Base-by-base conservation (phyloP, 768 basidiomycete species). In the Scleroderma bovista region DNA sequence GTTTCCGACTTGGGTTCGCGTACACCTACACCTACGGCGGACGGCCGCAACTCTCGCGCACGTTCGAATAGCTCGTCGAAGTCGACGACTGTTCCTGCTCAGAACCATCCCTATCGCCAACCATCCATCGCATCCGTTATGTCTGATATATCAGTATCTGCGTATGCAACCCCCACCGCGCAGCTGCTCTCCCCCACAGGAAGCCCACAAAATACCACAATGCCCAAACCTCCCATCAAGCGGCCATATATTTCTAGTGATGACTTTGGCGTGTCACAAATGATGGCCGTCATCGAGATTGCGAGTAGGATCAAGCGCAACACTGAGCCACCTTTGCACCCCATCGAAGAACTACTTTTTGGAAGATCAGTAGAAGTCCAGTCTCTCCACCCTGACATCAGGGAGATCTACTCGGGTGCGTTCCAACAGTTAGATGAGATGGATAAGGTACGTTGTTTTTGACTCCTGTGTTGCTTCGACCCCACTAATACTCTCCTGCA, bases 251-350 rank as follows among this genome's bases (percentile, higher is more conserved):
- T 86, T 43, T 79, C 79, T n/a, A 77, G 75, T 53, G 83, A 94
- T 60, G 91, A 94, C 64, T 94, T 94, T 68, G 93, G 93, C 2
- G 72, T 95, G 22, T 69, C 79, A 8, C 77, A 83, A 46, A 93
- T 96, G 89, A 77, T 96, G 77, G 85, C 89, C 22, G 75, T 94
- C 38, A 92, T 96, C 48, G 86, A 93, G 65, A 76, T 78, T 33
- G 75, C 76, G 31, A 82, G 80, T 22, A 62, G 65, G 36, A 59
- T 70, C 47, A 59, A 63, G 29, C 72, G 66, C 50, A 63, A 61
- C 44, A 59, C 67, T 37, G 66, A 68, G 34, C 45, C 58, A 4
- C 68, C 72, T n/a, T 56, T 81, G 53, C 76, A 88, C 52, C 75
- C 80, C n/a, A 79, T 86, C 19, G 87, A 88, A 46, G 84, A 82